These are phyloP conservation scores for Fonsecaea multimorphosa DNA, from an alignment of 2,329 filamentous ascomycete species.

Conservation along the genomic window DNA sequence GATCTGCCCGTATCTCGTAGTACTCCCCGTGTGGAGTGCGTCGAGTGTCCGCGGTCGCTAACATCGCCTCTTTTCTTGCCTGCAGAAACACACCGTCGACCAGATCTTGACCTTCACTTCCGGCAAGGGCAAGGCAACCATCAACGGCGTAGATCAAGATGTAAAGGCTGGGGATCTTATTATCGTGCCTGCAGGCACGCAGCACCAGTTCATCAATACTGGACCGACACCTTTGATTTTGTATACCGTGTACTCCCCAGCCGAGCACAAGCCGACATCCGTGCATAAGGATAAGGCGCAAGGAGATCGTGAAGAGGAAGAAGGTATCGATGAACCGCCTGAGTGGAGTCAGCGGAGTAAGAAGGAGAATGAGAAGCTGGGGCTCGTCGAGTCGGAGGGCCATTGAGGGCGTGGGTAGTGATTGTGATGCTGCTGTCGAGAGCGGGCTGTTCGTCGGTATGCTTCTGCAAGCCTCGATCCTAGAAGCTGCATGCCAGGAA, in stretches of 20 bases:
- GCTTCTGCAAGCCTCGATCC: neutral
- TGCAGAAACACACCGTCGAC: constrained; percentile 62
- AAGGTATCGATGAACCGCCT: constrained; percentile 65
- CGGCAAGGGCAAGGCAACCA: constrained; percentile 63
- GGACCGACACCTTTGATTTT: constrained; percentile 65
- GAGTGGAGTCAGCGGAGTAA: constrained; percentile 65
- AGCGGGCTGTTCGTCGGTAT: neutral
- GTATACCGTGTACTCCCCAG: constrained; percentile 68
- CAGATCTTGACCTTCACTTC: constrained; percentile 70
- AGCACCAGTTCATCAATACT: constrained; percentile 69
- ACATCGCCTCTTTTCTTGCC: neutral
- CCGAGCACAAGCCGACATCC: constrained; percentile 65
- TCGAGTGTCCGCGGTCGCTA: neutral
- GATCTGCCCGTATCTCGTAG: constrained; percentile 10
- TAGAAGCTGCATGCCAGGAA: neutral
- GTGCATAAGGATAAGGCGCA: constrained; percentile 69
- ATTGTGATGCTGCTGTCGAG: neutral
- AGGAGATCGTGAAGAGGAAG: constrained; percentile 67
- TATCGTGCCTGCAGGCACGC: constrained; percentile 68
- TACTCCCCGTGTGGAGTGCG: too few species aligned
- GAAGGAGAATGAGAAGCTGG: constrained; percentile 63
- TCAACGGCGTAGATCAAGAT: constrained; percentile 64
- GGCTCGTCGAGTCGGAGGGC: constrained; percentile 54
- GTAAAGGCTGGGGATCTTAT: constrained; percentile 64
- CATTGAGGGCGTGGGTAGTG: constrained; percentile 18